Base-by-base conservation (phyloP, 495 filamentous ascomycete species). In the Halenospora varia region DNA sequence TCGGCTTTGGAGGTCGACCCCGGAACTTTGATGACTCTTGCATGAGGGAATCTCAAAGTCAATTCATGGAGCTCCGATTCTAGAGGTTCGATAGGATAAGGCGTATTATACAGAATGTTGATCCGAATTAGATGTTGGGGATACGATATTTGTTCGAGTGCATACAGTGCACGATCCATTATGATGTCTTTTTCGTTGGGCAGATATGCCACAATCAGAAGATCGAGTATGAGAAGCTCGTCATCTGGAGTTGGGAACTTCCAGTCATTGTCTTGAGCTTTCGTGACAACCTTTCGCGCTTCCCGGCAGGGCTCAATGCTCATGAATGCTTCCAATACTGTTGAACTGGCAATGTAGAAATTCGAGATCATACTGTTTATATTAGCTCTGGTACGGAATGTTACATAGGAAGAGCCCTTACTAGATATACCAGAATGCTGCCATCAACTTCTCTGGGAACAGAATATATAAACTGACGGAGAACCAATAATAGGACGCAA, bases 121-220 rank as follows among this genome's bases (percentile, higher is more conserved):
- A 73, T 68, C 8, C 66, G 49, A 25, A 73, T 65, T 57, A 67
- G 72, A 41, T 73, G 60, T 26, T 58, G 54, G 17, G 72, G 71
- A 57, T 75, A 75, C 17, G 62, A 58, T 39, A 75, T 69, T 29
- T 71, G 57, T 25, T 75, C 66, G 4, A 75, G 53, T 1, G 70
- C 66, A 53, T 73, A 72, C 9, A 66, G 48, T 2, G 69, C 60
- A 0, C 70, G 68, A 47, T 71, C 71, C 64, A 72, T 70, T 45
- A 75, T 70, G 48, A 75, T 75, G 53, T 73, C 72, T 54, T 73
- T 55, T 49, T 75, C 72, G 52, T 75, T 75, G 2, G 72, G 72
- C 3, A 75, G 62, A 52, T 75, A 75, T 3, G 72, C 72, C 8
- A 75, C 72, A 50, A 73, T 71, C 41, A 75, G 54, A 35, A 75